Evolutionary conservation across 768 basidiomycete genomes (phyloP).

Genomic region (Erythrobasidium yunnanense): DNA sequence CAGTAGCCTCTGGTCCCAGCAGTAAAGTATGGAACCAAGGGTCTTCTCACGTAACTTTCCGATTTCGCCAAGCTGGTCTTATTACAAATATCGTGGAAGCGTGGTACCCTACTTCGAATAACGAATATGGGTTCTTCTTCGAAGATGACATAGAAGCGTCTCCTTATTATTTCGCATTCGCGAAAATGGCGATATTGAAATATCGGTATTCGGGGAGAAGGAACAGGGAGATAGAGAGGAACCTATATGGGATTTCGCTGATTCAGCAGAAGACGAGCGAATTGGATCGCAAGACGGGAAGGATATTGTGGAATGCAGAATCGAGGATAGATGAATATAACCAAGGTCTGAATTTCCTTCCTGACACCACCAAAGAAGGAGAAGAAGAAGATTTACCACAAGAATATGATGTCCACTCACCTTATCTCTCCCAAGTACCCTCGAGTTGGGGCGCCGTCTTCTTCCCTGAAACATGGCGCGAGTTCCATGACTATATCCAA

Average conservation of each 20-base stretch:
- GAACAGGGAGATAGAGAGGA: constrained; percentile 43
- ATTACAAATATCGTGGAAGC: constrained; percentile 75
- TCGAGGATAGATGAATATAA: constrained; percentile 57
- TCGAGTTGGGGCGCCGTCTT: constrained; percentile 87
- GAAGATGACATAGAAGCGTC: constrained; percentile 81
- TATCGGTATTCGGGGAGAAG: constrained; percentile 52
- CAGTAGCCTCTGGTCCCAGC: too few relatives aligned
- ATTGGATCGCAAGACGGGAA: constrained; percentile 40
- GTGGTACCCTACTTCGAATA: constrained; percentile 65
- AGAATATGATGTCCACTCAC: constrained; percentile 47
- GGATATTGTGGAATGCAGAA: constrained; percentile 37
- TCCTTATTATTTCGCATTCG: constrained; percentile 70
- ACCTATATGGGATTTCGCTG: constrained; percentile 67
- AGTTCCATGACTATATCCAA: constrained; percentile 67
- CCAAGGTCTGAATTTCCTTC: constrained; percentile 56
- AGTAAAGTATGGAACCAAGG: constrained; percentile 59
- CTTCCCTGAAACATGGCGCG: constrained; percentile 77
- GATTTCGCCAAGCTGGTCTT: constrained; percentile 64
- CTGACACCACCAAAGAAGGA: too few relatives aligned
- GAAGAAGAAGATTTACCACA: too few relatives aligned
- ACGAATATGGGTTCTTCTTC: constrained; percentile 65
- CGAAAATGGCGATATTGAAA: constrained; percentile 61
- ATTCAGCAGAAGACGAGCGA: constrained; percentile 77
- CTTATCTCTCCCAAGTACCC: constrained; percentile 74
- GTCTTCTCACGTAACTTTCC: constrained; percentile 53